Evolutionary conservation across 805 yeast species (phyloP), one percentile per base, ranked within the genome.

Genomic region (Sugiyamaella chiloensis): DNA sequence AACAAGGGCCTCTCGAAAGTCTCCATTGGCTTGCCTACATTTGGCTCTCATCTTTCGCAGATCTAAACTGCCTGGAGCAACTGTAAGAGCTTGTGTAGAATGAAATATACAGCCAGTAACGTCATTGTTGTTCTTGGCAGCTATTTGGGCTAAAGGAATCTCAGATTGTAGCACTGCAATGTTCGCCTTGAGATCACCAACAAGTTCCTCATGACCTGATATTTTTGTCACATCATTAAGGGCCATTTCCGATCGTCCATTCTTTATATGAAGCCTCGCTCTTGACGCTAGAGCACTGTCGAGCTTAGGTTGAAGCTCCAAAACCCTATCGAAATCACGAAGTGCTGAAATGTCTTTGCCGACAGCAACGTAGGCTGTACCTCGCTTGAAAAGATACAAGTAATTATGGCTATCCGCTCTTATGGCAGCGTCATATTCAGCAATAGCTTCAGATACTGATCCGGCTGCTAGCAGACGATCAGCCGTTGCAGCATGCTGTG

Each of bases 341-440:
- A 70, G 49, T 1, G 74, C 74, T 43, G 58, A 60, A 24, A 41
- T 40, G 23, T 65, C 65, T 24, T 56, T 56, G 17, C 71, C 69
- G 23, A 62, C 51, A 2, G 67, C 60, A 21, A 67, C 57, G 39
- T 62, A 60, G 35, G 68, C 66, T 2, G 65, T 61, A 6, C 70
- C 71, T 14, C 73, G 61, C 50, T 63, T 62, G 57, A 63, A 69
- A 24, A 60, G 52, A 20, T 61, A 60, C 46, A 66, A 40, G 46
- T 57, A 61, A 51, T 61, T 58, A 6, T 44, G 31, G 23, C 66
- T 66, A 20, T 59, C 60, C 3, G 50, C 40, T 19, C 54, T 40
- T 12, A 64, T 54, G 3, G 63, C 65, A 11, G 51, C 50, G 44
- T 65, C 65, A 42, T 58, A 60, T 9, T 40, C 43, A 11, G 39